Evolutionary conservation across 768 basidiomycete genomes (phyloP), one percentile per base, ranked within the genome.

Genomic region (Lentinula edodes): DNA sequence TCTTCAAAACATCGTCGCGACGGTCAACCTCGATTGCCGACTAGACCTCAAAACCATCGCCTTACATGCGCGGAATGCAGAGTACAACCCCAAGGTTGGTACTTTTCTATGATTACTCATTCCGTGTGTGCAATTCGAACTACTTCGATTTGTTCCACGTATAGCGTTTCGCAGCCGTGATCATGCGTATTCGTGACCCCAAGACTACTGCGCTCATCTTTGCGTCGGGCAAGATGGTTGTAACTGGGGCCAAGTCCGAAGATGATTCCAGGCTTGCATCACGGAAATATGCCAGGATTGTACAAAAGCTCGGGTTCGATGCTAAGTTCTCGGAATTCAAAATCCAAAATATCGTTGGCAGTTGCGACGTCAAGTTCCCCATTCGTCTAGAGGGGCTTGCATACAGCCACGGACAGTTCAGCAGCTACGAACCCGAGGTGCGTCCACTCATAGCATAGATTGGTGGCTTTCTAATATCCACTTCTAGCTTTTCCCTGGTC

Each of bases 51-150:
- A 99, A 84, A 98, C 97, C 58, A 99, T 98, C 62, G 96, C 97
- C 9, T 77, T 98, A 62, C 96, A 99, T 67, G 97, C 97, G 2
- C 84, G 97, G 63, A 99, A 99, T 73, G 97, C 97, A 36, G 97
- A 99, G 78, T 99, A 99, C 75, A 98, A 98, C 73, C 97, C 97
- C 55, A 98, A 99, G 94, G 97, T 98, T 85, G 76, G 92, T 90
- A 80, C 74, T 70, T 66, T 67, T 68, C 70, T 67, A 67, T 35
- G 51, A 65, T 70, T 54, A 62, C 34, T 53, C 71, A 70, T 71
- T 73, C 74, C 79, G 67, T 73, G 75, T 70, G 74, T 75, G 76
- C 76, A 80, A 80, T 77, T 80, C 83, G 81, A 84, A 82, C 84
- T 84, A 78, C 78, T 80, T 76, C 79, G 78, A 77, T 78, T 81